Conservation (phyloP, 345 rosid species). For the Aquilaria sinensis region DNA sequence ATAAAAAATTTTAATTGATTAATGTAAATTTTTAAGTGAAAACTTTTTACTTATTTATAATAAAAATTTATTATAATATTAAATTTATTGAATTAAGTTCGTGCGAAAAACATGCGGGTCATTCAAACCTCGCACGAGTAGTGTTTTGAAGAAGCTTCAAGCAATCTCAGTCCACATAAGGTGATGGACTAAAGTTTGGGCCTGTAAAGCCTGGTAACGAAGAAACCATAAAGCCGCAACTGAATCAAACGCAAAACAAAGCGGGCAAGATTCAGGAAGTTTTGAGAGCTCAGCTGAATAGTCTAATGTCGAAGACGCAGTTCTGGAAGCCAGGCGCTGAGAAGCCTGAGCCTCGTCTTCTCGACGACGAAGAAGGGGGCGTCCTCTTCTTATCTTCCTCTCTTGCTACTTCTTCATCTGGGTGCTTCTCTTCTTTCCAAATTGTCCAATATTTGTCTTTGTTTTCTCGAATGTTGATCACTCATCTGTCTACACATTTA, state of each 20-base stretch:
- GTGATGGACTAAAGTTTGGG: not conserved
- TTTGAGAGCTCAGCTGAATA: not conserved
- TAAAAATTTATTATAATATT: no score
- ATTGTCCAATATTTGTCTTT: not conserved
- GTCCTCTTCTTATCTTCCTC: slow-evolving; percentile 53
- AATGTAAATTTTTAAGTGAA: no score
- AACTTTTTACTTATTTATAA: no score
- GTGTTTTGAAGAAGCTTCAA: no score
- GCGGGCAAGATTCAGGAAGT: no score
- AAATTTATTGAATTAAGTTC: no score
- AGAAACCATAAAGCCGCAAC: no score
- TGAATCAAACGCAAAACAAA: no score
- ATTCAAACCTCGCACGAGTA: no score
- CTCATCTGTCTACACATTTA: not conserved
- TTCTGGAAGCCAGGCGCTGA: slow-evolving; percentile 95
- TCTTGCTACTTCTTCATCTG: slow-evolving; percentile 55
- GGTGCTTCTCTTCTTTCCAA: slow-evolving; percentile 30
- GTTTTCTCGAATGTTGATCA: not conserved
- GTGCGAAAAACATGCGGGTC: no score
- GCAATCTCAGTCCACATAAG: no score
- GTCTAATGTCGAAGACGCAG: slow-evolving; percentile 39
- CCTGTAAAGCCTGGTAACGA: not conserved
- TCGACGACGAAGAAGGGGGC: slow-evolving; percentile 96
- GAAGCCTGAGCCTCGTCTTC: slow-evolving; percentile 75
- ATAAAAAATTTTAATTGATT: no score